These are phyloP conservation scores for Fonsecaea multimorphosa DNA, from an alignment of 2,329 filamentous ascomycete genomes.

Conservation along the genomic window DNA sequence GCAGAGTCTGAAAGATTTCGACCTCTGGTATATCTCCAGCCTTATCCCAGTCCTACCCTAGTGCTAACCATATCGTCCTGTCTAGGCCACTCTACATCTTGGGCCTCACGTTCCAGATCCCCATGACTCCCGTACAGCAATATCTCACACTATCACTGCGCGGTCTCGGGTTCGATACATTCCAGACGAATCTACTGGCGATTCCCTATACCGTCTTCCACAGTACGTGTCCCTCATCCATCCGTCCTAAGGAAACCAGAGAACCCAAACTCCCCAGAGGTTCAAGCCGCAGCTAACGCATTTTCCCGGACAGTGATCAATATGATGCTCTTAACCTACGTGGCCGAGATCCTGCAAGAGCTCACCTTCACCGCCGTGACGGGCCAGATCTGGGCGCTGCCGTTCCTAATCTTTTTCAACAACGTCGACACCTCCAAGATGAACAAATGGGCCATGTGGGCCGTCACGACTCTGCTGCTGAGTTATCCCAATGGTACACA, in stretches of 20 bases:
- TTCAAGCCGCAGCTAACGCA: slow-evolving; percentile 45
- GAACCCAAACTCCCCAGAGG: too few species aligned
- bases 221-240: background rate
- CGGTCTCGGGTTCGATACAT: slow-evolving; percentile 47
- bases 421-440: slow-evolving; percentile 53
- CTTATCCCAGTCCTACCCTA: background rate
- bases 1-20: slow-evolving; percentile 58
- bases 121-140: slow-evolving; percentile 52
- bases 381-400: slow-evolving; percentile 60
- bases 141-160: slow-evolving; percentile 56
- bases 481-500: slow-evolving; percentile 59
- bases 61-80: slow-evolving; percentile 27
- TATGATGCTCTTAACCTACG: slow-evolving; percentile 61
- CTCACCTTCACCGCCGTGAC: slow-evolving; percentile 58
- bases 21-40: slow-evolving; percentile 56
- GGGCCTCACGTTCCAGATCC: slow-evolving; percentile 48
- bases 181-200: slow-evolving; percentile 61
- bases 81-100: slow-evolving; percentile 55
- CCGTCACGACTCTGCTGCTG: slow-evolving; percentile 58
- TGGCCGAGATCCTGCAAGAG: slow-evolving; percentile 58
- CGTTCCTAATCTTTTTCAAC: slow-evolving; percentile 58
- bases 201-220: slow-evolving; percentile 48
- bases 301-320: slow-evolving; percentile 62
- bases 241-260: too few species aligned
- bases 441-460: slow-evolving; percentile 58